Evolutionary conservation across 2,329 filamentous ascomycete genomes (phyloP).

Genomic region (Cryphonectria radicalis): DNA sequence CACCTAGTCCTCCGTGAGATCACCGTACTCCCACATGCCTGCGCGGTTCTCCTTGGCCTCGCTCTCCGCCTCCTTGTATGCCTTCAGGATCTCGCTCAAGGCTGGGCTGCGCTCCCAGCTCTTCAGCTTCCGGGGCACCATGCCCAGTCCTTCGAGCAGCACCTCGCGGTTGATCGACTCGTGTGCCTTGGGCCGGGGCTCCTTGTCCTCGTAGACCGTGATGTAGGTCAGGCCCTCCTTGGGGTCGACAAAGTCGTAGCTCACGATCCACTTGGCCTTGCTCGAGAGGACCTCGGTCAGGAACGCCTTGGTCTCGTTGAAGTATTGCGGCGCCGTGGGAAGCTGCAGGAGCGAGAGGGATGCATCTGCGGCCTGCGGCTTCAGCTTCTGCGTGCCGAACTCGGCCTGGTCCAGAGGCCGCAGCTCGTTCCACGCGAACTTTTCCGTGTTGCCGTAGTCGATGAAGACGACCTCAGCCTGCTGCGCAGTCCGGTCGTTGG

Average conservation of each 20-base stretch:
- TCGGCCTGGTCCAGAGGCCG: constrained; percentile 79
- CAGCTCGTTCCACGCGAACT: constrained; percentile 80
- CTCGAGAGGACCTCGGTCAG: constrained; percentile 76
- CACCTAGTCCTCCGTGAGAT: constrained; percentile 82
- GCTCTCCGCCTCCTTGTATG: constrained; percentile 73
- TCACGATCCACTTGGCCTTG: constrained; percentile 76
- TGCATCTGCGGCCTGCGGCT: constrained; percentile 85
- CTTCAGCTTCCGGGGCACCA: constrained; percentile 92
- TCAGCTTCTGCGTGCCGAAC: constrained; percentile 81
- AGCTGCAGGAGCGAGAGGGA: constrained; percentile 88
- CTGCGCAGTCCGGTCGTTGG: constrained; percentile 90
- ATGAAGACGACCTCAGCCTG: constrained; percentile 91
- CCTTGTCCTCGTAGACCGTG: constrained; percentile 81
- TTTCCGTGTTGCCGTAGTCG: constrained; percentile 95
- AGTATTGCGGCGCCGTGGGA: constrained; percentile 80
- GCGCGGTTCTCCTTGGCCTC: constrained; percentile 78
- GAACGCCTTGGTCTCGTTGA: constrained; percentile 76
- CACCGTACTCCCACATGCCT: constrained; percentile 99
- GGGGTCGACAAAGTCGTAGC: constrained; percentile 80
- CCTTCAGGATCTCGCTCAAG: constrained; percentile 72
- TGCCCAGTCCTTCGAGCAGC: constrained; percentile 79
- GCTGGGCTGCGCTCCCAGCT: constrained; percentile 79
- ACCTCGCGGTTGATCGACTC: constrained; percentile 91
- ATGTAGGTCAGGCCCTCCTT: constrained; percentile 84
- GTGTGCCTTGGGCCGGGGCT: constrained; percentile 58